Conservation (phyloP, 1,139 yeast species). For the Saccharomyces hybrid region DNA sequence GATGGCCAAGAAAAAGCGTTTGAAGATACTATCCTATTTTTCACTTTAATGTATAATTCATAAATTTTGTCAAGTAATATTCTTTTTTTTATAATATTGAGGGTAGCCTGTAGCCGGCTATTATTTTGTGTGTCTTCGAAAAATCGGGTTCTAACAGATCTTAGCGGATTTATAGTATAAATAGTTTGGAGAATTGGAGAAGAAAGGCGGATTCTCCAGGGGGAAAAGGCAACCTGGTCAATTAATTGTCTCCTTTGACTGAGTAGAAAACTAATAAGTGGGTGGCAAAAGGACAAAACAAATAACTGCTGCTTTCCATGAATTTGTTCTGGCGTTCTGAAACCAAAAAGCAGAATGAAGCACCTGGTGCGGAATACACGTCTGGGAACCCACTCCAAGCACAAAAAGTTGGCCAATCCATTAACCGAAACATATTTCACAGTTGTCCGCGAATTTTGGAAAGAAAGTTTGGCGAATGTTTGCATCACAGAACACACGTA, state of each 20-base stretch:
- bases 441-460: slow-evolving; percentile 28
- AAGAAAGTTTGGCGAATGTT: slow-evolving; percentile 25
- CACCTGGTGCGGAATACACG: not conserved
- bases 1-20: slow-evolving; percentile 5
- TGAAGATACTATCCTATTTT: not conserved
- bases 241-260: not conserved
- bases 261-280: not conserved
- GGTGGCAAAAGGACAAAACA: not conserved
- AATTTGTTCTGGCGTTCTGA: not conserved
- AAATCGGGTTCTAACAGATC: not conserved
- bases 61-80: not conserved
- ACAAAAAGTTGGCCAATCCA: not conserved
- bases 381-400: slow-evolving; percentile 2
- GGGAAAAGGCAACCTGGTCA: not conserved
- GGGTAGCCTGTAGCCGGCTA: not conserved
- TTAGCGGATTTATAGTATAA: not conserved
- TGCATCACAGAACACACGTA: slow-evolving; percentile 20
- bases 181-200: not conserved
- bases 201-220: not conserved
- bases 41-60: not conserved
- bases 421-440: slow-evolving; percentile 9
- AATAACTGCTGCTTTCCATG: not conserved
- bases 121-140: not conserved
- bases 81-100: not conserved
- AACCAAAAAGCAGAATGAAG: slow-evolving; percentile 1